Conservation (phyloP, 768 basidiomycete species). For the Strobilomyces confusus region DNA sequence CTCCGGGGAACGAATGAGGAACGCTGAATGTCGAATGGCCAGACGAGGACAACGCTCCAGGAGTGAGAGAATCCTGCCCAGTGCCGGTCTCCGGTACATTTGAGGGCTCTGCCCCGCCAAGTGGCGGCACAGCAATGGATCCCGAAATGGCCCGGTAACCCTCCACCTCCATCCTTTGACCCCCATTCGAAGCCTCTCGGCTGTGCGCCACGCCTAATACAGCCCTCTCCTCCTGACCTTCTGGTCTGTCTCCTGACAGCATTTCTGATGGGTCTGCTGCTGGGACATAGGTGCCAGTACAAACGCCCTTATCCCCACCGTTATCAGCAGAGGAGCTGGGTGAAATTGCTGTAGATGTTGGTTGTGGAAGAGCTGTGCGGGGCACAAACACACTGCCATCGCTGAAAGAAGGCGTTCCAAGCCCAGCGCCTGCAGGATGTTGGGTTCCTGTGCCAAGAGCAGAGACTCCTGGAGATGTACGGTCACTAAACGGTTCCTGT, state of each 20-base stretch:
- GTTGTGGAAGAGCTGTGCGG: conserved; percentile 1
- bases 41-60: conserved; percentile 12
- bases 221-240: conserved; percentile 9
- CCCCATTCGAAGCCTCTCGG: conserved; percentile 14
- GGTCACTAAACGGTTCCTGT: conserved; percentile 21
- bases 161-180: conserved; percentile 19
- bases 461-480: conserved; percentile 25
- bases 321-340: conserved; percentile 4
- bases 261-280: conserved; percentile 1
- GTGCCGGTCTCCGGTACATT: conserved; percentile 15
- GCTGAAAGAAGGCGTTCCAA: conserved; percentile 3
- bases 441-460: conserved; percentile 13
- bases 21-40: conserved; percentile 4
- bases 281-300: neutral
- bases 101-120: conserved; percentile 19
- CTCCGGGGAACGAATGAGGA: conserved; percentile 7
- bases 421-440: conserved; percentile 4
- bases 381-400: neutral
- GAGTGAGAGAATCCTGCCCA: conserved; percentile 9
- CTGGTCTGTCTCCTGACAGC: conserved; percentile 1
- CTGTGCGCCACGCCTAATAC: conserved; percentile 19
- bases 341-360: conserved; percentile 9
- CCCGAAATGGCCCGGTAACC: conserved; percentile 19
- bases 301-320: neutral
- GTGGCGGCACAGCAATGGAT: conserved; percentile 22